Base-by-base conservation (phyloP, 2,329 filamentous ascomycete species). In the Aspergillus puulaauensis region DNA sequence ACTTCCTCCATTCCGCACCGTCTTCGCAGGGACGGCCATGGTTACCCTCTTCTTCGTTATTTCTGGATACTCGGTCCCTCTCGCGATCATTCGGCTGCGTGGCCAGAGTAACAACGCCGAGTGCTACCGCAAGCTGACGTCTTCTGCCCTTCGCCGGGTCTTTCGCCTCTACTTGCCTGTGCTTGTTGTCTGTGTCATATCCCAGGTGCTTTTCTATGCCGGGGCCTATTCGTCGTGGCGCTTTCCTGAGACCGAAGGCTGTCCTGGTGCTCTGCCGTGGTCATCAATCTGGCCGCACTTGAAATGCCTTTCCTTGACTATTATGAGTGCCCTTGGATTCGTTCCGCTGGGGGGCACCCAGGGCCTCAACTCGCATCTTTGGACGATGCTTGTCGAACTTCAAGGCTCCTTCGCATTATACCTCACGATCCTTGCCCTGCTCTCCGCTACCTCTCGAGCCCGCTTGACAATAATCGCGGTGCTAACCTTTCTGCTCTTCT, bases 41-140 rank as follows among this genome's bases (percentile, higher is more conserved):
- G 83, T 86, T 1, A 76, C 81, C 6, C 75, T 77, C 11, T 85
- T 86, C 66, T 84, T 83, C 68, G 78, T 85, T 65, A 80, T 85
- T 54, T 85, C 83, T 0, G 83, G 83, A 59, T 86, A 84, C 60
- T 83, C 82, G 6, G 72, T 86, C 9, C 79, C 82, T 2, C 68
- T 78, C n/a, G 82, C 81, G 61, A 77, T 82, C 0, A 60, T 84
- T 52, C 70, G 69, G 9, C 69, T 82, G 14, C 61, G 65, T 12
- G 45, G 61, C 14, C 24, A 27, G 3, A 55, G 46, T 50, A 63
- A 11, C 66, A 63, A 41, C 44, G 56, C 40, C 62, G 61, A 39
- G 9, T 19, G 11, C 21, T 40, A 19, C 12, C 19, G 24, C 31
- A 24, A 33, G 31, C 47, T n/a, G 9, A 50, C 27, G 3, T 27